These are phyloP conservation scores for Cryptococcus floricola DNA, from an alignment of 1,284 basidiomycete species.

Conservation along the genomic window DNA sequence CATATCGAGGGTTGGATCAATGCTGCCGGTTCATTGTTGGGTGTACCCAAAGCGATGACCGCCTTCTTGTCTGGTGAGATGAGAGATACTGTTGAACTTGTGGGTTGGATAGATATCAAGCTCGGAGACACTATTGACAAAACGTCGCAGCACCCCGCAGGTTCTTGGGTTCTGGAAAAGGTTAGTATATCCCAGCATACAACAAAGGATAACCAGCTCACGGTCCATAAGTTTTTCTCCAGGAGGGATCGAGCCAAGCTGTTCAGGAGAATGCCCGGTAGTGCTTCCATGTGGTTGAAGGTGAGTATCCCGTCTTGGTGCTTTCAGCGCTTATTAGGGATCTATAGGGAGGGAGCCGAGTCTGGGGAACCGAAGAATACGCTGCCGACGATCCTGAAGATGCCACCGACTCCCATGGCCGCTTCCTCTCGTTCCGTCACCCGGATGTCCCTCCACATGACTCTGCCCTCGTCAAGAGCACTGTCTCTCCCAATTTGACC, in stretches of 20 bases:
- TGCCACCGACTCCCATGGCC: conserved; percentile 67
- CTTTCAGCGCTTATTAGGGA: not conserved
- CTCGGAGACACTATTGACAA: conserved; percentile 1
- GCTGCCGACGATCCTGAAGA: conserved; percentile 65
- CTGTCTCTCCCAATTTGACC: conserved; percentile 68
- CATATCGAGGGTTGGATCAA: conserved; percentile 77
- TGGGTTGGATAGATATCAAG: conserved; percentile 16
- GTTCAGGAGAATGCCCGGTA: conserved; percentile 93
- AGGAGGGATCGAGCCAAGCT: conserved; percentile 81
- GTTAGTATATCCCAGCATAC: conserved; percentile 10
- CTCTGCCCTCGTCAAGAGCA: conserved; percentile 39
- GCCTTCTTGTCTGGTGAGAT: conserved; percentile 92
- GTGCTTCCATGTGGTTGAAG: conserved; percentile 90
- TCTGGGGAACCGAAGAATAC: conserved; percentile 72
- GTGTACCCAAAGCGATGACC: conserved; percentile 82
- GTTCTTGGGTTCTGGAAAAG: conserved; percentile 56
- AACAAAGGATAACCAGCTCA: not conserved
- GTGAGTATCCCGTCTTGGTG: conserved; percentile 42
- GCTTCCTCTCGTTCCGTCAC: conserved; percentile 75
- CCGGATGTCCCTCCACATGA: conserved; percentile 26
- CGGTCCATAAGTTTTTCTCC: conserved; percentile 65
- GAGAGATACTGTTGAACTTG: conserved; percentile 84
- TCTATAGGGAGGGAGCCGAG: conserved; percentile 71
- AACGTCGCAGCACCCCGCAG: conserved; percentile 50
- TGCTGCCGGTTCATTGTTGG: conserved; percentile 81